These are phyloP conservation scores for Solanum bulbocastanum DNA, from an alignment of 257 asterid genomes.

Conservation along the genomic window DNA sequence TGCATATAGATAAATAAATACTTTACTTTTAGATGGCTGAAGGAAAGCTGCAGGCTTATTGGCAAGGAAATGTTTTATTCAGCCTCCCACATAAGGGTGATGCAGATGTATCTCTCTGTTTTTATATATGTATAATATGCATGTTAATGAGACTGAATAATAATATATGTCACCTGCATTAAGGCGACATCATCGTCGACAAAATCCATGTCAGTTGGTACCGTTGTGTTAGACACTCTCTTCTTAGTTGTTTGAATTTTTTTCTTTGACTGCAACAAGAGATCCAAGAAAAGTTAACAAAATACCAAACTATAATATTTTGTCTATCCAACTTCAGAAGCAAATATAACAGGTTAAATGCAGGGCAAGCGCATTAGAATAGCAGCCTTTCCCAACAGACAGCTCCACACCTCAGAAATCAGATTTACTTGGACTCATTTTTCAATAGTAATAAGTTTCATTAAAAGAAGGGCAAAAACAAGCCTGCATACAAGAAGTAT, in stretches of 20 bases:
- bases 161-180: slow-evolving; percentile 43
- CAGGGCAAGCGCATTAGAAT: background rate
- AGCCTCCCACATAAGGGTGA: background rate
- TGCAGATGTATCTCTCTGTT: background rate
- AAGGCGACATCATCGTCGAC: slow-evolving; percentile 64
- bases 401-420: background rate
- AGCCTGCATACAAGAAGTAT: background rate
- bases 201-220: slow-evolving; percentile 31
- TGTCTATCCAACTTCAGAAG: background rate
- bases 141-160: background rate
- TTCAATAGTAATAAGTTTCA: background rate
- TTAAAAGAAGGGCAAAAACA: background rate
- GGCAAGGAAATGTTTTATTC: background rate
- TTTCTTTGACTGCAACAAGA: slow-evolving; percentile 41
- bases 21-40: background rate
- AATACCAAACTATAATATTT: background rate
- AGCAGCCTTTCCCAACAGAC: background rate
- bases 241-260: slow-evolving; percentile 34
- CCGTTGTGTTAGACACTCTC: slow-evolving; percentile 18
- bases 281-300: slow-evolving; percentile 6
- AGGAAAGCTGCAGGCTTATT: background rate
- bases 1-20: slow-evolving; percentile 14
- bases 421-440: background rate
- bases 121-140: background rate
- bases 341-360: background rate